Base-by-base conservation (phyloP, 2,329 filamentous ascomycete genomes). In the Colletotrichum melonis region DNA sequence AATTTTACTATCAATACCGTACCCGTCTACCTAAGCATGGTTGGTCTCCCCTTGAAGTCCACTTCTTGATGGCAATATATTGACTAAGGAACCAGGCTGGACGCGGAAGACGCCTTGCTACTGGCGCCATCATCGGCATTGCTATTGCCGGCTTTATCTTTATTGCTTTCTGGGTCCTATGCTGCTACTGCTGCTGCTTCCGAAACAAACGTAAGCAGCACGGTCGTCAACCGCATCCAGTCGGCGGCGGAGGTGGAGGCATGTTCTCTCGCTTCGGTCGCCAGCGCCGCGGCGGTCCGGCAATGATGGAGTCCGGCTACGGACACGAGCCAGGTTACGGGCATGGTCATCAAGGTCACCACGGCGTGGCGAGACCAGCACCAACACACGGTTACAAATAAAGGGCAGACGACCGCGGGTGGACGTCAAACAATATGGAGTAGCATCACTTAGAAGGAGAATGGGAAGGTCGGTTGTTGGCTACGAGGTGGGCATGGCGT, bases 101-200 rank as follows among this genome's bases (percentile, higher is more conserved):
- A 59, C 72, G 72, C 5, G 62, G 74, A 62, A 65, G 72, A 63
- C 74, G 74, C 57, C 68, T 74, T n/a, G 74, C 74, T 19, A 74
- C 72, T 16, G 72, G 74, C 28, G 74, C 68, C 12, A 73, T 75
- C 35, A 38, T 75, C 54, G 74, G 74, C 14, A 73, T 75, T 30
- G 74, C 72, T 58, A 75, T 75, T 12, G 72, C 68, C 26, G 68
- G 72, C 7, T 74, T 74, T 22, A 5, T 74, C 22, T 73, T 75
- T 12, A 35, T 70, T 28, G 64, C 66, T 22, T 67, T 74, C 46
- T 66, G 56, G 46, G 49, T 38, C 5, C 54, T 73, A 7, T 75
- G 74, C 46, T 72, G 65, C 58, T 74, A 74, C 35, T 75, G 68
- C 46, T 75, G 74, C 19, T 75, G 72, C 35, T 75, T 75, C 62